Conservation (phyloP, 257 asterid genomes). For the Fraxinus pennsylvanica region DNA sequence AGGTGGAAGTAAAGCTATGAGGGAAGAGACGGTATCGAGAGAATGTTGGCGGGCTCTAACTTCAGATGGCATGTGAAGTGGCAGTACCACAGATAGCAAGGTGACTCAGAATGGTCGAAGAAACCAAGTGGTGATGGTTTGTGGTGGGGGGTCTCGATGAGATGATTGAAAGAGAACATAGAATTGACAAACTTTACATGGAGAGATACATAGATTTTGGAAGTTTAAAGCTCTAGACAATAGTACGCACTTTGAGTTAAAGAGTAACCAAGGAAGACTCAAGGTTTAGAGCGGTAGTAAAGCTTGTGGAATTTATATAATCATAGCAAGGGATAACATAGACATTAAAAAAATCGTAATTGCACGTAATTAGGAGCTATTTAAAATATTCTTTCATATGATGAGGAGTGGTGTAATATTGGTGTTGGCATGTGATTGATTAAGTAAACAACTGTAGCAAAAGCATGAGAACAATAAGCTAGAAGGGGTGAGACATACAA, state of each 20-base stretch:
- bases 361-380: too few species aligned
- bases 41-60: background rate
- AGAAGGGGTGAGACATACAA: too few species aligned
- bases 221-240: background rate
- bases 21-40: too few species aligned
- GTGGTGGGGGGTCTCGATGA: background rate
- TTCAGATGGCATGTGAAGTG: background rate
- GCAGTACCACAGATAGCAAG: background rate
- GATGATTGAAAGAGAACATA: background rate
- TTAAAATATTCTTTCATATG: too few species aligned
- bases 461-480: too few species aligned
- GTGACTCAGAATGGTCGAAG: too few species aligned
- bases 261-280: constrained; percentile 1
- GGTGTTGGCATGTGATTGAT: too few species aligned
- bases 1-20: too few species aligned
- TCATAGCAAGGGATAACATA: background rate
- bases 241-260: background rate
- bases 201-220: background rate
- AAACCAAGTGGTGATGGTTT: background rate
- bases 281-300: background rate
- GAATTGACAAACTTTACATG: background rate
- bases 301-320: background rate
- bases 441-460: too few species aligned
- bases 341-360: too few species aligned
- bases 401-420: too few species aligned